Evolutionary conservation across 176 grass and related monocot genomes (phyloP), one percentile per base, ranked within the genome.

Genomic region (Olyra latifolia): DNA sequence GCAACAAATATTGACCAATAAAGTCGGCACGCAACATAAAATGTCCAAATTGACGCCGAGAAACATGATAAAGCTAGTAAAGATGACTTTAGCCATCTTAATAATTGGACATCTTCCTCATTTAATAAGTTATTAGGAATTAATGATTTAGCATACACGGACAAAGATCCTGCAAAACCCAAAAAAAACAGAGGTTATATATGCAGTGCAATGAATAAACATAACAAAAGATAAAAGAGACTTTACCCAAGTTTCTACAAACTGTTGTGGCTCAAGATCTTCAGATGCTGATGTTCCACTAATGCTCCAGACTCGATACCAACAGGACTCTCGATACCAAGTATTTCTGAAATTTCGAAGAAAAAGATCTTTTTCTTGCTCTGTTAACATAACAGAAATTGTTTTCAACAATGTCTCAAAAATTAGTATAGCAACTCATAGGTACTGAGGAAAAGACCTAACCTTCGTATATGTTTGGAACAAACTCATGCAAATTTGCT

Each of bases 311-410:
- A n/a, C n/a, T n/a, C n/a, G n/a, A n/a, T n/a, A n/a, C n/a, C n/a
- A n/a, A n/a, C n/a, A n/a, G n/a, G 69, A 29, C 29, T 89, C 81
- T 89, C 79, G 74, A 76, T 29, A 78, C 62, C 62, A 98, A 63
- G 66, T 95, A 90, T 49, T 88, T 85, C 54, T 85, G 88, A 77
- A 98, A 98, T 82, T 93, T 86, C 76, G 87, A 82, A 94, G 88
- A 86, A 98, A 98, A 73, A 98, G 86, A 80, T 98, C 95, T 74
- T 85, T 93, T 88, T 98, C 95, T 91, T 98, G 92, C 80, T 98
- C 95, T 98, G 88, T 65, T 79, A 71, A 78, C 73, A 90, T 23
- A 7, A 74, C 62, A 74, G 29, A 86, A 77, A 38, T 83, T 77
- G 50, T 19, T 27, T 82, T 82, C 58, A 83, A 75, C 3, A 66